Conservation (phyloP, 2,329 filamentous ascomycete genomes). For the Neofusicoccum sp. region DNA sequence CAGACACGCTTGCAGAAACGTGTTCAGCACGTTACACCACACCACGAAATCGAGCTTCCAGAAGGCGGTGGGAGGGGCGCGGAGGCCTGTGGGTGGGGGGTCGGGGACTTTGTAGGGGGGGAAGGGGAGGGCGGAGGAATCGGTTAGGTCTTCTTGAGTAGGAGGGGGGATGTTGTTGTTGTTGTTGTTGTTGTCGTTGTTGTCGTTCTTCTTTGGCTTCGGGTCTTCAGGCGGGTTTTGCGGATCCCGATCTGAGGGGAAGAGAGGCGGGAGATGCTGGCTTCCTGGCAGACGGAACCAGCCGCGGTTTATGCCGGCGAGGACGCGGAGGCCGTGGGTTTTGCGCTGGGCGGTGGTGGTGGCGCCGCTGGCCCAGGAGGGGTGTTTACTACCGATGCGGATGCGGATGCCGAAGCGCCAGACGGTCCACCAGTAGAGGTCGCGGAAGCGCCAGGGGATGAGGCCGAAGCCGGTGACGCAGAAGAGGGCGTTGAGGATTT, state of each 20-base stretch:
- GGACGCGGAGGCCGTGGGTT: constrained; percentile 60
- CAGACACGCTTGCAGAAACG: constrained; percentile 72
- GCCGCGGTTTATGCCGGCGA: constrained; percentile 72
- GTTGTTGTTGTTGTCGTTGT: too few species aligned
- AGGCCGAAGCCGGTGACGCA: constrained; percentile 85
- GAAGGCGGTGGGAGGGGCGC: constrained; percentile 65
- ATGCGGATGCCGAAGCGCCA: constrained; percentile 57
- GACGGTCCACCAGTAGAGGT: constrained; percentile 71
- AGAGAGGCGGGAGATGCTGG: constrained; percentile 50
- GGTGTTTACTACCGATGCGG: constrained; percentile 12
- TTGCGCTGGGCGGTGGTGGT: constrained; percentile 44
- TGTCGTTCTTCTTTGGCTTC: constrained; percentile 31
- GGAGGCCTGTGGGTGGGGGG: constrained; percentile 69
- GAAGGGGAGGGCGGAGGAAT: constrained; percentile 59
- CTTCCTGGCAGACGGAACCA: constrained; percentile 78
- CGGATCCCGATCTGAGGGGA: neutral
- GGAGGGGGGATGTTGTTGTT: too few species aligned
- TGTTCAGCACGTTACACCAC: constrained; percentile 79
- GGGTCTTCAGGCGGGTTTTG: neutral
- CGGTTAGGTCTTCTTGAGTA: too few species aligned
- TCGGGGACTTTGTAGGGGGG: constrained; percentile 66
- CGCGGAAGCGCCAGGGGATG: constrained; percentile 81
- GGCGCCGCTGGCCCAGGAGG: constrained; percentile 29
- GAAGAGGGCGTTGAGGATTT: constrained; percentile 82
- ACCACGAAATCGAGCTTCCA: constrained; percentile 83